Percentiles rank a stretch among this genome's conserved stretches.
These are phyloP conservation scores for Leccinum arenicola DNA, from an alignment of 768 basidiomycete species.

Conservation along the genomic window DNA sequence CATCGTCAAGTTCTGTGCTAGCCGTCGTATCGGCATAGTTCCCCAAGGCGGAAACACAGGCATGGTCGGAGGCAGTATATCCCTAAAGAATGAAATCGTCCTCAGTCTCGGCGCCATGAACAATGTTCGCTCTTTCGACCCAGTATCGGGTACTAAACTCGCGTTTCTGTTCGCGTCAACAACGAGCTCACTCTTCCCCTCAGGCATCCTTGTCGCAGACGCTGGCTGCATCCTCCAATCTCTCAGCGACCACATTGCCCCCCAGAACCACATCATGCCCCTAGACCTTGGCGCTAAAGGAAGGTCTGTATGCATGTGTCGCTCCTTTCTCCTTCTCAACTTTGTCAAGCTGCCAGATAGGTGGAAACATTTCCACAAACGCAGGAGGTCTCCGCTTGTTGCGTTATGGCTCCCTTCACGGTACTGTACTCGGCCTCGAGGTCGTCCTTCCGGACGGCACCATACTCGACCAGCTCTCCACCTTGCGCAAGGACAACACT, in stretches of 20 bases:
- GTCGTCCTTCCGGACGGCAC: conserved; percentile 95
- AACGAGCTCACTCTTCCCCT: conserved; percentile 1
- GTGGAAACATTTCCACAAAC: conserved; percentile 95
- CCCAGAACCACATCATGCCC: conserved; percentile 93
- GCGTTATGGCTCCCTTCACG: conserved; percentile 93
- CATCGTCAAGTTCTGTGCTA: conserved; percentile 84
- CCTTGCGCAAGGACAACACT: conserved; percentile 95
- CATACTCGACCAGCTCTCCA: conserved; percentile 83
- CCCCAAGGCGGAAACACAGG: conserved; percentile 99
- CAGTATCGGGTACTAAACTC: conserved; percentile 62
- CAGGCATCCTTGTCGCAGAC: conserved; percentile 89
- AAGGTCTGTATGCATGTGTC: conserved; percentile 49
- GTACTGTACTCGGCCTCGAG: conserved; percentile 91
- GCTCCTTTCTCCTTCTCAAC: conserved; percentile 3
- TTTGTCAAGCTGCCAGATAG: conserved; percentile 83
- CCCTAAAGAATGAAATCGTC: conserved; percentile 83
- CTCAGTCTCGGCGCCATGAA: conserved; percentile 82
- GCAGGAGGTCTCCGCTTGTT: conserved; percentile 95
- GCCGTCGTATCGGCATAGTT: conserved; percentile 80
- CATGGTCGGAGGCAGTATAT: conserved; percentile 93
- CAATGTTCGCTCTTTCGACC: conserved; percentile 77
- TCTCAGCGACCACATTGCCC: conserved; percentile 80
- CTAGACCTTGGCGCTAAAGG: conserved; percentile 95
- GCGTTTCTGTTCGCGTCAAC: conserved; percentile 2
- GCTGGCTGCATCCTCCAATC: conserved; percentile 92